phyloP scores from a whole-genome alignment of 345 rosid genomes.

The Heritiera littoralis region DNA sequence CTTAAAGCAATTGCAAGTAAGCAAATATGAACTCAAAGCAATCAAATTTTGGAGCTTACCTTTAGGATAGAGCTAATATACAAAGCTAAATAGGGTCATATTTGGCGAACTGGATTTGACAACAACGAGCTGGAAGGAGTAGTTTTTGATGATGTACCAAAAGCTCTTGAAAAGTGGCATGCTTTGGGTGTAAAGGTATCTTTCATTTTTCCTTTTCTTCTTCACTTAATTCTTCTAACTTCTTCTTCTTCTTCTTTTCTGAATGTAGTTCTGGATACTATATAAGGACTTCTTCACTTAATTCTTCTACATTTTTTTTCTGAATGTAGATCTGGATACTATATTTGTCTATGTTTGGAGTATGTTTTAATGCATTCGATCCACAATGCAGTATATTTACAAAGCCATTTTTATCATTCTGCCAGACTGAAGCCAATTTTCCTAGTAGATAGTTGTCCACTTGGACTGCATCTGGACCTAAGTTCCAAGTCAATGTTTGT shows the following conservation, averaged over 20 bases:
- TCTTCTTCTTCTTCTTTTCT: not conserved
- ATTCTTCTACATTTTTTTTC: not conserved
- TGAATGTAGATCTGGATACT: not conserved
- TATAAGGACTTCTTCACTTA: not conserved
- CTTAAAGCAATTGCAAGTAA: conserved; percentile 91
- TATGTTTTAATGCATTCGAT: not conserved
- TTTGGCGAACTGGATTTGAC: conserved; percentile 89
- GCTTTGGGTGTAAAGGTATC: conserved; percentile 75
- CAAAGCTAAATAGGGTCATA: conserved; percentile 69
- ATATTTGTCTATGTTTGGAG: not conserved
- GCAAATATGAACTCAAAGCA: conserved; percentile 17
- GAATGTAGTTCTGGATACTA: not conserved
- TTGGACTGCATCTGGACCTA: not conserved
- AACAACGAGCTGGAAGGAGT: conserved; percentile 73
- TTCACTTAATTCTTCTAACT: not conserved
- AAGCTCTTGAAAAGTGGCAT: conserved; percentile 86
- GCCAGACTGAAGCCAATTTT: not conserved
- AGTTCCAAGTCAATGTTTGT: not conserved
- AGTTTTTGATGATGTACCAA: conserved; percentile 84
- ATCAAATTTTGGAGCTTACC: conserved; percentile 3
- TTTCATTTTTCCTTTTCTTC: not conserved
- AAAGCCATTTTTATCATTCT: not conserved
- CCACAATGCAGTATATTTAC: no score
- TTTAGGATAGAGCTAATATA: conserved; percentile 17
- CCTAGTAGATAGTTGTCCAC: not conserved